Evolutionary conservation across 495 filamentous ascomycete species (phyloP).

Genomic region (Aspergillus conjunctus): DNA sequence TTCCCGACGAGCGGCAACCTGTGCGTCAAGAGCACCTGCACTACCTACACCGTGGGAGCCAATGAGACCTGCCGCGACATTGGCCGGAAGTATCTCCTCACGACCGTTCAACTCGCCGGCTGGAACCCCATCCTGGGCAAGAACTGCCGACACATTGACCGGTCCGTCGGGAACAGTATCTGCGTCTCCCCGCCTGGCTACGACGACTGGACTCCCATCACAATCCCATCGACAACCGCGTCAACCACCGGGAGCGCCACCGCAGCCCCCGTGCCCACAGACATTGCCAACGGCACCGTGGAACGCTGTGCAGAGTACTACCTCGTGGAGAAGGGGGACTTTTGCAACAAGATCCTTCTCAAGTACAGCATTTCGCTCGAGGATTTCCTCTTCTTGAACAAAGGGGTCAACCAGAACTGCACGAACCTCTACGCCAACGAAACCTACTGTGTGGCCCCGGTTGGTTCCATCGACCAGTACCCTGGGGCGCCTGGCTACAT

Average conservation of each 20-base stretch:
- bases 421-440: conserved; percentile 11
- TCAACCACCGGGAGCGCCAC: not conserved
- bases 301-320: conserved; percentile 11
- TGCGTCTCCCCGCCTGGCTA: conserved; percentile 11
- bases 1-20: conserved; percentile 10
- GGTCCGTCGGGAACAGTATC: conserved; percentile 7
- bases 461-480: conserved; percentile 14
- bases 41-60: conserved; percentile 3
- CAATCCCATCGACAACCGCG: not conserved
- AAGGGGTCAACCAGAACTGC: conserved; percentile 10
- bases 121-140: conserved; percentile 16
- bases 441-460: conserved; percentile 11
- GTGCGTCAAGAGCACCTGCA: conserved; percentile 15
- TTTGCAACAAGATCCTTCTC: conserved; percentile 13
- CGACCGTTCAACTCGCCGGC: conserved; percentile 4
- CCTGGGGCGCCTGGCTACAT: conserved; percentile 10
- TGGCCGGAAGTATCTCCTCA: conserved; percentile 1
- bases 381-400: conserved; percentile 17
- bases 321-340: conserved; percentile 7
- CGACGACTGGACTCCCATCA: conserved; percentile 7
- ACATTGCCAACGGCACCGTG: conserved; percentile 8
- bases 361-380: conserved; percentile 14
- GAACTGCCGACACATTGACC: conserved; percentile 12
- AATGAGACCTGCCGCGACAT: conserved; percentile 11
- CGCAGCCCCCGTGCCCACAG: conserved; percentile 9